Evolutionary conservation across 768 basidiomycete species (phyloP), one percentile per base, ranked within the genome.

Genomic region (Porphyrellus cyaneotinctus): DNA sequence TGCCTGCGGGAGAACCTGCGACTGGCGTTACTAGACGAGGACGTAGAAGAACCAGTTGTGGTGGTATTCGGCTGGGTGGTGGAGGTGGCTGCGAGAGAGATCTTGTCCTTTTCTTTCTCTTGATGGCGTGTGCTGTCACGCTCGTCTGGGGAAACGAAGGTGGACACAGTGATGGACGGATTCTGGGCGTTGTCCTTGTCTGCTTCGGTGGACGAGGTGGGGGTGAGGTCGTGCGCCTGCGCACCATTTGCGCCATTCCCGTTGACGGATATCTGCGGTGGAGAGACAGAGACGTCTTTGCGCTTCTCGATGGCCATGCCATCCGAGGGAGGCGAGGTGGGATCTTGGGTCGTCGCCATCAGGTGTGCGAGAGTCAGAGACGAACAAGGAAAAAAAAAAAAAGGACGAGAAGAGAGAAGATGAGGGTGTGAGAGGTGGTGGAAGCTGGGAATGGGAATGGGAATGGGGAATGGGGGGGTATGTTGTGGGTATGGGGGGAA

Each of bases 31-130:
- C 52, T 63, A 18, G 62, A 57, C 4, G 63, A 47, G 14, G 55
- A 51, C 0, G 66, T 60, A 36, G 64, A 58, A 50, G 66, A 66
- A 3, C 53, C 56, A 13, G 62, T 57, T 45, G 54, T 39, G 30
- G 57, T 56, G 28, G 74, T 69, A 54, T 75, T 64, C 42, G 75
- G 72, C 24, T 74, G 74, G 10, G 69, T 78, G 43, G 73, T 65
- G 2, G 74, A 72, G 39, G 75, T 73, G 43, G 76, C 76, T 33
- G 74, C 67, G 20, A 78, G 65, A 9, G 77, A 78, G 50, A 67
- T 75, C 63, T 75, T 77, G 63, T 78, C 77, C 64, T 70, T 75
- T 63, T 76, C 75, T 37, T 65, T 69, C 23, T 74, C 71, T 56
- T 50, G 49, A n/a, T 58, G 57, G 54, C 66, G 70, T 20, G 65